Evolutionary conservation across 2,329 filamentous ascomycete genomes (phyloP).

Genomic region (Aspergillus sp.): DNA sequence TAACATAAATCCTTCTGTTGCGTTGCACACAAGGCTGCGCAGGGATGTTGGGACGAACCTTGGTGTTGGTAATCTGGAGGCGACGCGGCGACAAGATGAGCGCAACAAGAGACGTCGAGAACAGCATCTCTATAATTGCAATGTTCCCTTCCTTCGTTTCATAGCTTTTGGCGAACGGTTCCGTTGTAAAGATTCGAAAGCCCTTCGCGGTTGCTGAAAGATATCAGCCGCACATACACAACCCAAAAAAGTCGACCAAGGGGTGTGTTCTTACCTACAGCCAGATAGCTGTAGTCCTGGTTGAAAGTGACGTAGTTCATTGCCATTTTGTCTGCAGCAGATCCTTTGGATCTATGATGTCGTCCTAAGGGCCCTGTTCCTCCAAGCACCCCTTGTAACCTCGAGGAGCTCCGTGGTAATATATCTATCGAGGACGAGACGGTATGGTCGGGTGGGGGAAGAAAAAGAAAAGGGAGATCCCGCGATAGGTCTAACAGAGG

Average conservation of each 20-base stretch:
- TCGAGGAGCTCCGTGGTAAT: not conserved
- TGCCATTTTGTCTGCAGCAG: slow-evolving; percentile 53
- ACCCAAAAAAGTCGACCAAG: slow-evolving; percentile 6
- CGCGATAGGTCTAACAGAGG: not conserved
- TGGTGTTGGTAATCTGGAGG: slow-evolving; percentile 95
- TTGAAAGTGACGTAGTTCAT: slow-evolving; percentile 99
- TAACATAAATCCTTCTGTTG: not conserved
- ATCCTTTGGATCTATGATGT: slow-evolving; percentile 10
- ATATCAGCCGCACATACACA: slow-evolving; percentile 16
- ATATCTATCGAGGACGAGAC: not conserved
- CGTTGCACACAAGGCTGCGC: slow-evolving; percentile 3
- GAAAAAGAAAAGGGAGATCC: not conserved
- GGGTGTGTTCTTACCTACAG: slow-evolving; percentile 68
- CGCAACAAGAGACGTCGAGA: slow-evolving; percentile 94
- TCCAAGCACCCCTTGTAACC: not conserved
- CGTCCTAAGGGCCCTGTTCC: not conserved
- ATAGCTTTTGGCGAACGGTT: slow-evolving; percentile 93
- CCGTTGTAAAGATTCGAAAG: slow-evolving; percentile 94
- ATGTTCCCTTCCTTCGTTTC: slow-evolving; percentile 94
- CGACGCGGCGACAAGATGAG: slow-evolving; percentile 88
- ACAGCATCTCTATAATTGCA: slow-evolving; percentile 96
- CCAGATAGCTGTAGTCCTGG: slow-evolving; percentile 95
- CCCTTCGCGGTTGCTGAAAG: slow-evolving; percentile 79
- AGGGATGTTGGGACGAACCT: slow-evolving; percentile 56
- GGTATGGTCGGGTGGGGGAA: not conserved